Conservation (phyloP, 1,139 yeast genomes). For the Lodderomyces theae region DNA sequence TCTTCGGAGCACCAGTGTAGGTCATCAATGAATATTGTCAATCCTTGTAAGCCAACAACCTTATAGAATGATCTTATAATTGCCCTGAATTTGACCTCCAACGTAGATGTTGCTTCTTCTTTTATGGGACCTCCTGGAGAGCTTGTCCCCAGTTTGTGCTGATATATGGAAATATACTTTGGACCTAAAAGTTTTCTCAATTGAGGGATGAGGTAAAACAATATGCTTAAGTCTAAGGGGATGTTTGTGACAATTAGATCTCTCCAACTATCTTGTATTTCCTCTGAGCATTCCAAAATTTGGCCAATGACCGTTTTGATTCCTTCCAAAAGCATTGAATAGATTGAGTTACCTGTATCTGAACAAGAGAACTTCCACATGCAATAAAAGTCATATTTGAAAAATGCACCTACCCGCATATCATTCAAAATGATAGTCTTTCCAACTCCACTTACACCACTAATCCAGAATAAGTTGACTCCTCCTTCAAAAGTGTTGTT, state of each 20-base stretch:
- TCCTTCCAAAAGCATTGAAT: slow-evolving; percentile 31
- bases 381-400: slow-evolving; percentile 38
- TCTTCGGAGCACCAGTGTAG: slow-evolving; percentile 41
- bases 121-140: slow-evolving; percentile 13
- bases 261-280: slow-evolving; percentile 42
- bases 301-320: slow-evolving; percentile 42
- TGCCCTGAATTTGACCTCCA: slow-evolving; percentile 44
- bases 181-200: slow-evolving; percentile 44
- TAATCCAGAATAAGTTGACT: slow-evolving; percentile 33
- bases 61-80: slow-evolving; percentile 43
- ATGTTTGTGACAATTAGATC: slow-evolving; percentile 39
- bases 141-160: slow-evolving; percentile 10
- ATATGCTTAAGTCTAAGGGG: slow-evolving; percentile 41
- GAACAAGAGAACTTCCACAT: slow-evolving; percentile 40
- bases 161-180: slow-evolving; percentile 28
- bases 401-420: slow-evolving; percentile 34
- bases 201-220: slow-evolving; percentile 47
- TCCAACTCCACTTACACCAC: slow-evolving; percentile 51
- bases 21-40: slow-evolving; percentile 50
- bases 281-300: slow-evolving; percentile 39
- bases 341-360: slow-evolving; percentile 28
- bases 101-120: slow-evolving; percentile 21
- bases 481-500: slow-evolving; percentile 18
- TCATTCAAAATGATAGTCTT: slow-evolving; percentile 46
- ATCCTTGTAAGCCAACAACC: slow-evolving; percentile 41